Percentiles rank a stretch among this genome's conserved stretches.
Conservation (phyloP, 2,329 filamentous ascomycete species). For the Hymenoscyphus fructigenus region DNA sequence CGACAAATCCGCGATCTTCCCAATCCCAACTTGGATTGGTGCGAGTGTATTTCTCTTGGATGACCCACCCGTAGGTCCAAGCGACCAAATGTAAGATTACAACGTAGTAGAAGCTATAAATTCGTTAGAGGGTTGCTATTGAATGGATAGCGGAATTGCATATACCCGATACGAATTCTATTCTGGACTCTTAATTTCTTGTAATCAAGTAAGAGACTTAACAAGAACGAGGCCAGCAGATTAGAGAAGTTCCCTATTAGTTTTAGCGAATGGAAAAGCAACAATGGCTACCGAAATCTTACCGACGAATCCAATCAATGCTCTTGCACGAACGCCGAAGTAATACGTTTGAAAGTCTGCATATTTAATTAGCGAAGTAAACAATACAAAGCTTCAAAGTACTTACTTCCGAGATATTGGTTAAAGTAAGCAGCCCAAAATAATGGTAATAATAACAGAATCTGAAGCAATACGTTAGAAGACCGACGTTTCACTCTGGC, state of each 20-base stretch:
- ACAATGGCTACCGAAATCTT: not conserved
- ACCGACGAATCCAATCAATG: conserved; percentile 46
- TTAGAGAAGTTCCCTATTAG: conserved; percentile 37
- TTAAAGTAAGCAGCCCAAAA: conserved; percentile 40
- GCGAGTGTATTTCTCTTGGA: conserved; percentile 53
- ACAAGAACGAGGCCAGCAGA: conserved; percentile 45
- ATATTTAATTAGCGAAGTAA: not conserved
- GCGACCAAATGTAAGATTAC: conserved; percentile 53
- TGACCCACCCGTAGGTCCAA: conserved; percentile 53
- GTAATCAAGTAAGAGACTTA: conserved; percentile 47
- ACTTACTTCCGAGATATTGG: conserved; percentile 43
- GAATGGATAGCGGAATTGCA: not conserved
- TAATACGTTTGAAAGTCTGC: conserved; percentile 42
- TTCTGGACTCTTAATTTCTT: conserved; percentile 40
- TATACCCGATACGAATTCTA: conserved; percentile 31
- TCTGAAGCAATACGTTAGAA: conserved; percentile 23
- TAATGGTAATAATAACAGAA: conserved; percentile 39
- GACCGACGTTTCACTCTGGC: not conserved
- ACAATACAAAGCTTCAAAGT: not conserved
- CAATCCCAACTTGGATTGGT: conserved; percentile 64
- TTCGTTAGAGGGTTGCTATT: not conserved
- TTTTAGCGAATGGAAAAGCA: not conserved
- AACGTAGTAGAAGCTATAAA: conserved; percentile 49
- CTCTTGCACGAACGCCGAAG: conserved; percentile 43
- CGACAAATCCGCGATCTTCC: conserved; percentile 59